Conservation (phyloP, 148 eudicot genomes). For the Fagopyrum tataricum region DNA sequence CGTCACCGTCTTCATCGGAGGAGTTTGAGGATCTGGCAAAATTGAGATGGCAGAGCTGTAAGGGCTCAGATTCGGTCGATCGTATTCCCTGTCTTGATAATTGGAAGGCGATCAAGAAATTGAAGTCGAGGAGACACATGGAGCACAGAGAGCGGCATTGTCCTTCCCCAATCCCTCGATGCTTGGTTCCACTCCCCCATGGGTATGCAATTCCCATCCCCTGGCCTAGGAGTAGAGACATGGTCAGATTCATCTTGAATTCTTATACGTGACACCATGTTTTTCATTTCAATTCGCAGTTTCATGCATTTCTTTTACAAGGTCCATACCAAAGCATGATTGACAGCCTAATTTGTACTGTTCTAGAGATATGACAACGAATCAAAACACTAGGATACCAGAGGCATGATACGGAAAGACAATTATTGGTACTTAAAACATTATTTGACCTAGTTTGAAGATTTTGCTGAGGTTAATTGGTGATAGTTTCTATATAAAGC, state of each 20-base stretch:
- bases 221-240: conserved; percentile 97
- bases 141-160: conserved; percentile 93
- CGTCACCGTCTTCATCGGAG: not conserved
- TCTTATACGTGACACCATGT: too few relatives aligned
- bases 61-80: conserved; percentile 48
- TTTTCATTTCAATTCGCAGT: too few relatives aligned
- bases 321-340: too few relatives aligned
- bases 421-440: not conserved
- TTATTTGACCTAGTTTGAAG: too few relatives aligned
- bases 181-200: conserved; percentile 59
- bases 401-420: not conserved
- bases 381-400: too few relatives aligned
- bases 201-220: conserved; percentile 69
- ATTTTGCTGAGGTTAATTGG: too few relatives aligned
- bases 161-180: conserved; percentile 34
- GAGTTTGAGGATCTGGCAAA: conserved; percentile 23
- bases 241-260: conserved; percentile 67
- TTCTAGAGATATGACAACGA: not conserved
- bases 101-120: conserved; percentile 47
- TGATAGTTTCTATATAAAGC: too few relatives aligned
- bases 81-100: conserved; percentile 91
- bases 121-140: conserved; percentile 68
- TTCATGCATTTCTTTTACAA: conserved; percentile 3
- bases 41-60: conserved; percentile 53
- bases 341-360: not conserved